Evolutionary conservation across 768 basidiomycete species (phyloP).

Genomic region (Trametes maxima): DNA sequence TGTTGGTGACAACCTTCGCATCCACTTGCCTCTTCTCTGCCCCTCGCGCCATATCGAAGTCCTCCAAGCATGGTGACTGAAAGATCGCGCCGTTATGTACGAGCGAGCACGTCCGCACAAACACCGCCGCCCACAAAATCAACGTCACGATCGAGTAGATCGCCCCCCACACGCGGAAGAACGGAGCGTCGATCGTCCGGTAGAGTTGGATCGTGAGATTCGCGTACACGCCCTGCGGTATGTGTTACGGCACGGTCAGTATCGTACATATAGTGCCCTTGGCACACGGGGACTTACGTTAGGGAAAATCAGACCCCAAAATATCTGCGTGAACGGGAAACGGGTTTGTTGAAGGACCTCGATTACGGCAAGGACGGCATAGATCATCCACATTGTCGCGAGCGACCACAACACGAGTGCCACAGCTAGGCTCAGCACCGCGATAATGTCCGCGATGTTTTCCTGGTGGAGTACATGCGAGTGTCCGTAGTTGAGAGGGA

Average conservation of each 20-base stretch:
- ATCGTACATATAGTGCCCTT: neutral
- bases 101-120: conserved; percentile 42
- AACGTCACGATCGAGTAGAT: conserved; percentile 54
- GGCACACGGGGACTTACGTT: conserved; percentile 46
- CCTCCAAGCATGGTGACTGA: conserved; percentile 44
- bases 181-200: conserved; percentile 49
- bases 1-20: neutral
- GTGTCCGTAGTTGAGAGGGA: conserved; percentile 38
- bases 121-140: conserved; percentile 54
- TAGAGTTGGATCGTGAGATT: conserved; percentile 60
- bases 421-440: conserved; percentile 48
- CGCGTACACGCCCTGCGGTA: conserved; percentile 62
- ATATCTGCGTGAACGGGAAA: conserved; percentile 56
- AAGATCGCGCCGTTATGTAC: conserved; percentile 44
- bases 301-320: conserved; percentile 74
- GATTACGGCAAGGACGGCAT: conserved; percentile 52
- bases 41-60: conserved; percentile 24
- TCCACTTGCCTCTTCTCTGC: conserved; percentile 1
- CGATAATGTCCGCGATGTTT: conserved; percentile 42
- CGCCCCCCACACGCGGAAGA: conserved; percentile 61
- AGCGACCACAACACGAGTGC: conserved; percentile 63
- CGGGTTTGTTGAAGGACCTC: conserved; percentile 43
- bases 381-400: conserved; percentile 64
- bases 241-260: conserved; percentile 7
- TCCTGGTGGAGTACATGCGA: conserved; percentile 40